phyloP scores from a whole-genome alignment of 305 asterid species.

The Rubia balearica region DNA sequence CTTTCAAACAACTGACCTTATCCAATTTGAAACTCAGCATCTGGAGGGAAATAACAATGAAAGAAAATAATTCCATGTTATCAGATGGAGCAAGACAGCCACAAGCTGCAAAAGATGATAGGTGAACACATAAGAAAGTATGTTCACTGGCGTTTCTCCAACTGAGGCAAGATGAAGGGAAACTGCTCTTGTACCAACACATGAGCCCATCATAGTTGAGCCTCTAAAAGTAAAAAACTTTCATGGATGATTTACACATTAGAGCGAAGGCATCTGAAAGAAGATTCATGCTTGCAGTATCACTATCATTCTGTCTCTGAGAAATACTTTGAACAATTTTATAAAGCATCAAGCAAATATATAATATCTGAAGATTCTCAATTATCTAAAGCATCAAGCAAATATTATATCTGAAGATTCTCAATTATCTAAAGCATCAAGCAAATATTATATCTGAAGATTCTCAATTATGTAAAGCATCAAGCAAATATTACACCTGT shows the following conservation, averaged over 20 bases:
- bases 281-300: not conserved
- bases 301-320: not conserved
- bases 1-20: not conserved
- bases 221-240: conserved; percentile 1
- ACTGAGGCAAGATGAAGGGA: conserved; percentile 5
- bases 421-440: not conserved
- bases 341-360: too few species aligned
- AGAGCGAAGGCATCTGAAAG: not conserved
- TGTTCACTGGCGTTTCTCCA: conserved; percentile 6
- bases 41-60: conserved; percentile 1
- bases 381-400: too few species aligned
- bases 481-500: not conserved
- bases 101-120: not conserved
- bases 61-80: not conserved
- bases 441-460: not conserved
- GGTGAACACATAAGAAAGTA: not conserved
- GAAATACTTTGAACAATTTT: not conserved
- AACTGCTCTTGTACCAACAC: not conserved
- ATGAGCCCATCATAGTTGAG: conserved; percentile 2
- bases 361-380: too few species aligned
- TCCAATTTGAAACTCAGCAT: conserved; percentile 3
- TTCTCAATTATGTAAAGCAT: too few species aligned
- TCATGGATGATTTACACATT: not conserved
- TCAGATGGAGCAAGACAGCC: not conserved
- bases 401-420: too few species aligned